Conservation (phyloP, 1,139 yeast genomes). For the Lodderomyces parapsilosis region DNA sequence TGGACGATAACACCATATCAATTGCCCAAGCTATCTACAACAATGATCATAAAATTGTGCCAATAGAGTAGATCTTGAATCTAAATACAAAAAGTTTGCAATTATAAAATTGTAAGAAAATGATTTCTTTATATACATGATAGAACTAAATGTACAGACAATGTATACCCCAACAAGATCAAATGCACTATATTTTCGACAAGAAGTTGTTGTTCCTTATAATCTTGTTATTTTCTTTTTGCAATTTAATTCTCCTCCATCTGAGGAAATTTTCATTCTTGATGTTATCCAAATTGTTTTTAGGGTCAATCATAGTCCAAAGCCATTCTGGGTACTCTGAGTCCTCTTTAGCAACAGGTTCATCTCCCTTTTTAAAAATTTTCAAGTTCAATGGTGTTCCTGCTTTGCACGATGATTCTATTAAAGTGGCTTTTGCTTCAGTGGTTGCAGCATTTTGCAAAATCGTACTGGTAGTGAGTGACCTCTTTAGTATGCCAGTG, state of each 20-base stretch:
- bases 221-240: constrained; percentile 61
- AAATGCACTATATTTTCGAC: constrained; percentile 40
- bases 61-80: constrained; percentile 9
- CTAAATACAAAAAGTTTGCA: background rate
- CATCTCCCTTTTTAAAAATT: constrained; percentile 75
- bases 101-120: background rate
- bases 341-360: constrained; percentile 88
- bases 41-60: constrained; percentile 22
- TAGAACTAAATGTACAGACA: background rate
- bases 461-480: constrained; percentile 2
- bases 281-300: constrained; percentile 51
- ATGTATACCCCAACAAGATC: constrained; percentile 3
- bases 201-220: constrained; percentile 82
- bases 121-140: background rate
- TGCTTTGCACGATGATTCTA: constrained; percentile 52
- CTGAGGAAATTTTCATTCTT: constrained; percentile 60
- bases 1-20: constrained; percentile 36
- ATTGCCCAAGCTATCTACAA: constrained; percentile 37
- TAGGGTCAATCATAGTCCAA: constrained; percentile 80
- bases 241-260: constrained; percentile 66
- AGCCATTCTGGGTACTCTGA: constrained; percentile 92
- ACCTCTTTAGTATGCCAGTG: constrained; percentile 5
- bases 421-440: background rate
- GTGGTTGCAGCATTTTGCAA: constrained; percentile 2
- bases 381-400: constrained; percentile 83